Percentiles rank a stretch among this genome's conserved stretches.
Conservation (phyloP, 2,329 filamentous ascomycete genomes). For the Paracoccidioides lutzii region DNA sequence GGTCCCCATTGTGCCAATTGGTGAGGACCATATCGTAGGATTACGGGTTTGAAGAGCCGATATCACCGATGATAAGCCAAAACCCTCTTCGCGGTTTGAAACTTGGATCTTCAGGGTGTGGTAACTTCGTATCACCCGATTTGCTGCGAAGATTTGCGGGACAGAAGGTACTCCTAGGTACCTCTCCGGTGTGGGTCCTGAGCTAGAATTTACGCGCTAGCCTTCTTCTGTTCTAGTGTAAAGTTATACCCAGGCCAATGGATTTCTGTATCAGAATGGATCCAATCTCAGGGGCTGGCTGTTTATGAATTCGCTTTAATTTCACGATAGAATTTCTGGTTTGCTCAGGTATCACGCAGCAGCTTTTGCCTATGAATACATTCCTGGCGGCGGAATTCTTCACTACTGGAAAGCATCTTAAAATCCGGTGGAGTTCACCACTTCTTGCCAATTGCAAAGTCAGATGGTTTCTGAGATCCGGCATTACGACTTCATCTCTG, state of each 20-base stretch:
- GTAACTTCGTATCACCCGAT: not conserved
- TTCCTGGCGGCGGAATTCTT: no score
- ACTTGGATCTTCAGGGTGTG: no score
- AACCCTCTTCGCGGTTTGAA: no score
- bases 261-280: not conserved
- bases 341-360: not conserved
- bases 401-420: not conserved
- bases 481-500: not conserved
- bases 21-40: not conserved
- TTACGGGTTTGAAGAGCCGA: not conserved
- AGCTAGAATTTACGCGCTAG: not conserved
- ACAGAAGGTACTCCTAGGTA: not conserved
- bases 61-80: no score
- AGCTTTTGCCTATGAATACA: not conserved
- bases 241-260: not conserved
- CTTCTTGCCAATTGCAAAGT: not conserved
- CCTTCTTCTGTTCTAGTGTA: not conserved
- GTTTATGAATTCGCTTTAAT: not conserved
- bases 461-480: not conserved
- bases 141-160: not conserved
- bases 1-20: slow-evolving; percentile 9
- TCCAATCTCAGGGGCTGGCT: not conserved
- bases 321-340: not conserved
- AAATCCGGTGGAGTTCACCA: not conserved
- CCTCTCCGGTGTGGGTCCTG: not conserved